These are phyloP conservation scores for Trichoderma semiorbis DNA, from an alignment of 2,329 filamentous ascomycete genomes.

Conservation along the genomic window DNA sequence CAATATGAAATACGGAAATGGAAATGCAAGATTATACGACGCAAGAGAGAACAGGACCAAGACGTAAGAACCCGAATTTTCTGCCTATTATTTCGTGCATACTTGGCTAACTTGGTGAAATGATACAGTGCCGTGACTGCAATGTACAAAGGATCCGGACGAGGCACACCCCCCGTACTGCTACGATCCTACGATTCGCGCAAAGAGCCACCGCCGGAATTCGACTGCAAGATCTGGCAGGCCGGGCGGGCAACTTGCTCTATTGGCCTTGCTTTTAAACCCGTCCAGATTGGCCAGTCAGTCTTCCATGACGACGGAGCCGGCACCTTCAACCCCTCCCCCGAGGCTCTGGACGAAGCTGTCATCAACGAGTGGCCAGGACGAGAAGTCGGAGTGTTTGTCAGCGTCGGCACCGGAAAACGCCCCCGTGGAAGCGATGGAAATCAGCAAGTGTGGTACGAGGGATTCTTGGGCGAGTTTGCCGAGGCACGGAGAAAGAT, in stretches of 20 bases:
- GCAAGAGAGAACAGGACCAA: slow-evolving; percentile 81
- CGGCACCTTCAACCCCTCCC: slow-evolving; percentile 88
- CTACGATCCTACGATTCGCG: slow-evolving; percentile 94
- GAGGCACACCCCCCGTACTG: slow-evolving; percentile 64
- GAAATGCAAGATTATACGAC: slow-evolving; percentile 86
- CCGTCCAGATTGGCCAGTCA: slow-evolving; percentile 88
- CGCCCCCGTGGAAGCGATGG: slow-evolving; percentile 63
- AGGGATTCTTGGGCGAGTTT: slow-evolving; percentile 88
- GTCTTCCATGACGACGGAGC: slow-evolving; percentile 90
- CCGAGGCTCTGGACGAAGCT: slow-evolving; percentile 83
- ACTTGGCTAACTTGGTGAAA: slow-evolving; percentile 17
- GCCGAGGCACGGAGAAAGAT: slow-evolving; percentile 82
- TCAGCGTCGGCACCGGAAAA: slow-evolving; percentile 93
- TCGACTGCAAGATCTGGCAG: slow-evolving; percentile 95
- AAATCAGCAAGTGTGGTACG: slow-evolving; percentile 82
- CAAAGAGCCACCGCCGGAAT: slow-evolving; percentile 84
- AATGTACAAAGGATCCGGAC: slow-evolving; percentile 77
- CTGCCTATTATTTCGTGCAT: not conserved
- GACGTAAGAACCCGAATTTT: slow-evolving; percentile 59
- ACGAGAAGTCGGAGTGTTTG: slow-evolving; percentile 83
- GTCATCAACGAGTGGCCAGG: slow-evolving; percentile 93
- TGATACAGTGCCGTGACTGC: slow-evolving; percentile 77
- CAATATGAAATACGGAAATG: slow-evolving; percentile 67
- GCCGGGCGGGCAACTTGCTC: slow-evolving; percentile 92
- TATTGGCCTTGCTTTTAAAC: slow-evolving; percentile 91